phyloP scores from a whole-genome alignment of 208 protist species.

The Wallacemonas sp. region DNA sequence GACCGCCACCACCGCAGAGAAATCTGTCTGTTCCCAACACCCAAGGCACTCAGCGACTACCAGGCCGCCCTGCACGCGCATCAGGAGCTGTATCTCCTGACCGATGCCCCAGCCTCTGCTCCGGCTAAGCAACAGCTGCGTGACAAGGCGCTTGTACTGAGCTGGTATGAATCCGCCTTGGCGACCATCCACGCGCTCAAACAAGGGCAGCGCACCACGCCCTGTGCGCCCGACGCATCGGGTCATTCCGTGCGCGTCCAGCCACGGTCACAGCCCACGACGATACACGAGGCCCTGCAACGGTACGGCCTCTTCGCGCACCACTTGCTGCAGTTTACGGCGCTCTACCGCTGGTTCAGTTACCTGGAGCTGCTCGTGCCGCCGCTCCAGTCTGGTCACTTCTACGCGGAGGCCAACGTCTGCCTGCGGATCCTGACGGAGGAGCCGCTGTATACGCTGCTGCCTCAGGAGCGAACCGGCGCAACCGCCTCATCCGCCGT shows the following conservation, averaged over 20 bases:
- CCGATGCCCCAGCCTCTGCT: not conserved
- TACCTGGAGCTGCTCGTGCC: constrained; percentile 67
- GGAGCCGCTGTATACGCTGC: constrained; percentile 48
- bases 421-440: constrained; percentile 61
- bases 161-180: not conserved
- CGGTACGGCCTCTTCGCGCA: constrained; percentile 44
- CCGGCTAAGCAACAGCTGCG: constrained; percentile 4
- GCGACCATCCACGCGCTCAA: not conserved
- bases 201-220: not conserved
- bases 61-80: constrained; percentile 23
- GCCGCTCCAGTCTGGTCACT: constrained; percentile 49
- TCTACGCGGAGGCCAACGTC: constrained; percentile 61
- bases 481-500: not conserved
- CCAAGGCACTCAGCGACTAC: constrained; percentile 25
- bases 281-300: constrained; percentile 27
- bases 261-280: not conserved
- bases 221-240: not conserved
- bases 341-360: constrained; percentile 68
- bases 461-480: not conserved
- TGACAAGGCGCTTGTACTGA: not conserved
- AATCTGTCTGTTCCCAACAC: constrained; percentile 16
- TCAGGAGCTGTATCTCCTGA: constrained; percentile 18
- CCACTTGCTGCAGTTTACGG: constrained; percentile 70
- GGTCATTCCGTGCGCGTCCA: too few species aligned
- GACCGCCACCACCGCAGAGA: not conserved